These are phyloP conservation scores for Fusarium hainanense DNA, from an alignment of 2,329 filamentous ascomycete species.

Conservation along the genomic window DNA sequence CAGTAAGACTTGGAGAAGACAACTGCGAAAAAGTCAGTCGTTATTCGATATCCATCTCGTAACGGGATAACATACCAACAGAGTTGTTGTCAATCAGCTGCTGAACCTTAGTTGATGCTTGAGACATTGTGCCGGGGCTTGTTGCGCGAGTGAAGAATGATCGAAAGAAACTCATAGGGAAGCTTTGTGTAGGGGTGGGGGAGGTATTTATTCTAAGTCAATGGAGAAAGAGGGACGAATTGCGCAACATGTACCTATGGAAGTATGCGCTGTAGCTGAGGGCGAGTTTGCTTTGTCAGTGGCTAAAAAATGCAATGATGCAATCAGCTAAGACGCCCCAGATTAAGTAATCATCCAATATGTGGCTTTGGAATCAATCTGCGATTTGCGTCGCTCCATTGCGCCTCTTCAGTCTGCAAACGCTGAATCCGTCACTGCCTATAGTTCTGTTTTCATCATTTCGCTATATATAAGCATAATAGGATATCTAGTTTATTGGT, in stretches of 20 bases:
- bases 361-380: conserved; percentile 16
- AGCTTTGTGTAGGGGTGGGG: conserved; percentile 20
- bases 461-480: background rate
- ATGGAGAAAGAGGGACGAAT: conserved; percentile 8
- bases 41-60: background rate
- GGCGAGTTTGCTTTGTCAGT: conserved; percentile 39
- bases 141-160: conserved; percentile 74
- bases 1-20: conserved; percentile 99
- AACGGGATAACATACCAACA: conserved; percentile 70
- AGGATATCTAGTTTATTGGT: background rate
- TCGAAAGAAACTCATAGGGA: conserved; percentile 73
- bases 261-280: conserved; percentile 7
- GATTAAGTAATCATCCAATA: conserved; percentile 19
- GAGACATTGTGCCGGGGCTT: conserved; percentile 78
- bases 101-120: conserved; percentile 85
- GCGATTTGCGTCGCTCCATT: background rate
- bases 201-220: conserved; percentile 37
- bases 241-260: conserved; percentile 22
- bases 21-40: conserved; percentile 59
- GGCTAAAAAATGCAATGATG: conserved; percentile 40
- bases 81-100: conserved; percentile 88
- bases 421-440: background rate
- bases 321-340: conserved; percentile 28
- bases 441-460: background rate
- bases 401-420: background rate